Percentiles rank a stretch among this genome's conserved stretches.
Conservation (phyloP, 2,329 filamentous ascomycete species). For the Aspergillus melleus region DNA sequence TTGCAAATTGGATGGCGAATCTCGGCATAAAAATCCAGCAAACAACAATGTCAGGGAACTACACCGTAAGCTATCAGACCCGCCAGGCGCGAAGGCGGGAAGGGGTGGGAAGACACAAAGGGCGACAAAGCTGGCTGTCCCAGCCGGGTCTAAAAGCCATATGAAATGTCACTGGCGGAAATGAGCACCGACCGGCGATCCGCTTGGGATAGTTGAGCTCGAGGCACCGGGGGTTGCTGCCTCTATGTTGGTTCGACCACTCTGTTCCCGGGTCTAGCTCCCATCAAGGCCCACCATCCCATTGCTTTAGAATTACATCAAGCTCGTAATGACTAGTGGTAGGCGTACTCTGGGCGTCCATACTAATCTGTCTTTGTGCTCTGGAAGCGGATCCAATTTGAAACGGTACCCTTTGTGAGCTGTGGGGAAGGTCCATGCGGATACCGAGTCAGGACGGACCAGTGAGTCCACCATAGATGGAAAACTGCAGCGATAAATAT, state of each 20-base stretch:
- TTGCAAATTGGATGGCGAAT: neutral
- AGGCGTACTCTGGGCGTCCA: neutral
- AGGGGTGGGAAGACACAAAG: neutral
- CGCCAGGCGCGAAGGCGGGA: neutral
- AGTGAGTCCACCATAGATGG: no score
- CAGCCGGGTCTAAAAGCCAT: neutral
- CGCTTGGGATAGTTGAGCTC: neutral
- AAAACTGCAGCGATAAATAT: no score
- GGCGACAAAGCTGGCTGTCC: neutral
- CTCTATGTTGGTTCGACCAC: neutral
- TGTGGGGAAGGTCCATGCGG: no score
- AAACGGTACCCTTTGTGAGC: no score
- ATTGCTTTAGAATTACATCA: neutral
- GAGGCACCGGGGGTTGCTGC: neutral
- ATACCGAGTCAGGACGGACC: no score
- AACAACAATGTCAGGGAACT: neutral
- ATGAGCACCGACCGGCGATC: constrained; percentile 6
- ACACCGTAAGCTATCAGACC: neutral
- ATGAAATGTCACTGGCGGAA: constrained; percentile 11
- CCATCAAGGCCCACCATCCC: neutral
- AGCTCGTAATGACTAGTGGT: neutral
- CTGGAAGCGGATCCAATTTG: no score
- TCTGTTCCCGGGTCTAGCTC: neutral
- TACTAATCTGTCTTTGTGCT: neutral
- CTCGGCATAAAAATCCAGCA: neutral